A percentile compares a stretch with the other conserved stretches of the same genome.
Conservation (phyloP, 345 rosid species). For the Populus nigra region DNA sequence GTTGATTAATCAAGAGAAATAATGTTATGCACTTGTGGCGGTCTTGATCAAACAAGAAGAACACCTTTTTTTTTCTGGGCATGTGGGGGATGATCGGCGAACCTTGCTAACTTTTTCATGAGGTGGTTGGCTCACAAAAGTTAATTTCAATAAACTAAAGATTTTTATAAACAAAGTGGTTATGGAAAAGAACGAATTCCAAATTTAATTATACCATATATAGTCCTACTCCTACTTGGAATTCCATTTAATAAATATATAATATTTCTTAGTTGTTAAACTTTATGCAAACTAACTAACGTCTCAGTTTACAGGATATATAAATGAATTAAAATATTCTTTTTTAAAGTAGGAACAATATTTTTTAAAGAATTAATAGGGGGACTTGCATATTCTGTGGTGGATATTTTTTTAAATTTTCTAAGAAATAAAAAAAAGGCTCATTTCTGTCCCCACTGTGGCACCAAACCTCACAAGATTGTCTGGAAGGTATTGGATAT, state of each 20-base stretch:
- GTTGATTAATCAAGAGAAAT: neutral
- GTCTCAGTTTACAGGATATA: too few species aligned
- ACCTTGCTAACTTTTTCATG: slow-evolving; percentile 33
- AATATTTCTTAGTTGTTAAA: neutral
- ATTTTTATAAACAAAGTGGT: slow-evolving; percentile 27
- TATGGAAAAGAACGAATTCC: slow-evolving; percentile 19
- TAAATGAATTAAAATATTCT: too few species aligned
- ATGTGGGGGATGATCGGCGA: slow-evolving; percentile 57
- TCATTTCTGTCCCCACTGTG: slow-evolving; percentile 35
- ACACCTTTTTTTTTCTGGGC: slow-evolving; percentile 36
- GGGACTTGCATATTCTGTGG: neutral
- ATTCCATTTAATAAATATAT: slow-evolving; percentile 38
- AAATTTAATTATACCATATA: neutral
- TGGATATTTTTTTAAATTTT: neutral
- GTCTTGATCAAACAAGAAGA: slow-evolving; percentile 19
- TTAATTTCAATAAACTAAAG: slow-evolving; percentile 14
- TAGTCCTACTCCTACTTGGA: slow-evolving; percentile 41
- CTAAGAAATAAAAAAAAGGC: neutral
- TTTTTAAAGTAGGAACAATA: too few species aligned
- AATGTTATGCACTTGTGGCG: neutral
- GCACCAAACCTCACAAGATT: slow-evolving; percentile 24
- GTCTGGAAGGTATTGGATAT: slow-evolving; percentile 28
- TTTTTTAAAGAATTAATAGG: neutral
- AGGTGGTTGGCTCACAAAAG: slow-evolving; percentile 53
- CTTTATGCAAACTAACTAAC: too few species aligned